Base-by-base conservation (phyloP, 305 asterid genomes). In the Petunia hybrid region DNA sequence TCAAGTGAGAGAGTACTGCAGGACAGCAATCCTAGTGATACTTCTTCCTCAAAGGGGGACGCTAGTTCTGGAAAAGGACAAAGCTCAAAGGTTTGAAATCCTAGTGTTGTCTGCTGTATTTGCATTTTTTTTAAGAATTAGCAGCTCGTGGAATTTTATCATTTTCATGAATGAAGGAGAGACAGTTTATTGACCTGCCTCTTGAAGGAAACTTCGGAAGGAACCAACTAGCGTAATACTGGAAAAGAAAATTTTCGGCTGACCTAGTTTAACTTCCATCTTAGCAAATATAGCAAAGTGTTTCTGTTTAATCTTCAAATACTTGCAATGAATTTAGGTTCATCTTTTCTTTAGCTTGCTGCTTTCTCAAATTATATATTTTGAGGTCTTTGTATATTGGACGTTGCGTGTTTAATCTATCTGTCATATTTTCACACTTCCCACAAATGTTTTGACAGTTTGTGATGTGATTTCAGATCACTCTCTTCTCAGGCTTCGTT, bases 401-500 rank as follows among this genome's bases (percentile, higher is more conserved):
- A 67, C 31, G 43, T 55, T 76, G 48, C 10, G 40, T 61, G 57
- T 56, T 81, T 22, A 42, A 31, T 73, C 35, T 56, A 48, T 77
- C 40, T 67, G 35, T 61, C 35, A 14, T 75, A 22, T 4, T 64
- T 35, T 77, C 14, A 60, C 8, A 41, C 65, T 12, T 39, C 65
- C 61, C 5, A 10, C 41, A 42, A 53, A 39, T 36, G 5, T 60
- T 45, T 77, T 89, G 74, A 86, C 78, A 64, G 74, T 77, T 77
- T 80, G 81, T 76, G 60, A 75, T 82, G 74, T 81, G 60, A 74
- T 83, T 85, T 88, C 92, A 96, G 99, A 86, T 94, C 81, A 92
- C 98, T 81, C 94, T 93, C 82, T 92, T 93, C 85, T 92, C 98
- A 45, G 98, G 98, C 69, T 93, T 93, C 86, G 91, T 93, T 84